Base-by-base conservation (phyloP, 208 protist genomes). In the Leishmania aethiopica region DNA sequence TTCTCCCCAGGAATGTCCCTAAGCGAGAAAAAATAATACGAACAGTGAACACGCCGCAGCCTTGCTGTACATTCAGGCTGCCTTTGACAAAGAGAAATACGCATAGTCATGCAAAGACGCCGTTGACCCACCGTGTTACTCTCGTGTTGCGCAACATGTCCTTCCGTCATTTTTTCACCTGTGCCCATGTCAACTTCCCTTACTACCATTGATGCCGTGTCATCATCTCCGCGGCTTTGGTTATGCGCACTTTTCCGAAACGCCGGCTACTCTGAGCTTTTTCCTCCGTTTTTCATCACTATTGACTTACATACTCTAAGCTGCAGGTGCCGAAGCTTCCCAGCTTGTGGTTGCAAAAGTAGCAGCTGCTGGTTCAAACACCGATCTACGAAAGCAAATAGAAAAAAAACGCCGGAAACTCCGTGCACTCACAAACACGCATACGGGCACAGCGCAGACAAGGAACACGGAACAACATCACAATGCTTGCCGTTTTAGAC, bases 401-500 rank as follows among this genome's bases (percentile, higher is more conserved):
- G 15, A 15, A 42, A 72, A 40, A 73, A 55, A 53, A 37, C 5
- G 40, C 25, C 11, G 28, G 37, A 35, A 53, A 45, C 28, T 37
- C 17, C 19, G 22, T 10, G 11, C 70, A 53, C 45, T 55, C 55
- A 55, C 37, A 53, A 51, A 53, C 53, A 45, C 73, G 35, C 53
- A 19, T 40, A 77, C 22, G 11, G 70, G 37, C 11, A 3, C 22
- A 53, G 55, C 45, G 7, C 15, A 32, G 28, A 28, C 5, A 19
- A 53, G 42, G 22, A 53, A 11, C 8, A 74, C 42, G 13, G 28
- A 51, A 49, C 6, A n/a, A 53, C 28, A 25, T 22, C 80, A 84
- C 71, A 55, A 97, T 97, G 94, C 82, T 97, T 15, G 76, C 88
- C 25, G 90, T 96, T 62, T 87, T 93, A 55, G 90, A 92, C 55